Evolutionary conservation across 306 rosid species (phyloP), one percentile per base, ranked within the genome.

Genomic region (Dalbergia cultrata): DNA sequence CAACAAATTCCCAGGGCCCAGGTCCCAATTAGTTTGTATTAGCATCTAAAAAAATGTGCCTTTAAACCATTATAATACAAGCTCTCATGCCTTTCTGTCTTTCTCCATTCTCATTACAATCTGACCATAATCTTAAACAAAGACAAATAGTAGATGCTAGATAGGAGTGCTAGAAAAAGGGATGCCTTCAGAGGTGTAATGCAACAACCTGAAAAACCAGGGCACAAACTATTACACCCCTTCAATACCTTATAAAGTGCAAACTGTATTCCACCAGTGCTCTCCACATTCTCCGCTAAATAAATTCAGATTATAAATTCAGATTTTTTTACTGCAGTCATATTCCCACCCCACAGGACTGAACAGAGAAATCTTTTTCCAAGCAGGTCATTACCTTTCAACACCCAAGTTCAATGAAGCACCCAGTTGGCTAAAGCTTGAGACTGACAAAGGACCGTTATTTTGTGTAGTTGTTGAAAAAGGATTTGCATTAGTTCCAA

Each of bases 351-450:
- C 45, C 35, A 58, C 22, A 21, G 31, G 72, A 72, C 26, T 67
- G 35, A 79, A 45, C 75, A 73, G 8, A 43, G 56, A 74, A 49
- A 67, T 73, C 0, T 39, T 18, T 2, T 72, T 75, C 26, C 16
- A 9, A 79, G 50, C 67, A 39, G 41, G 60, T 26, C 17, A 59
- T 18, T 89, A 80, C 94, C 97, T 90, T 72, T 81, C 94, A 72
- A 63, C 75, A 37, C 89, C 91, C 53, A 13, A 7, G 74, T 84
- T 95, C 67, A 84, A 82, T 67, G 95, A 84, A 72, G 94, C 60
- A 61, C 95, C 90, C 35, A 91, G 78, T 84, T 95, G 97, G 77
- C 92, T 89, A 84, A 95, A 95, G 83, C 97, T 95, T 16, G 98
- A 90, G 82, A 92, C 90, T 26, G 92, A 85, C 49, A 91, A 82